Evolutionary conservation across 768 basidiomycete genomes (phyloP).

Genomic region (Suillus plorans): DNA sequence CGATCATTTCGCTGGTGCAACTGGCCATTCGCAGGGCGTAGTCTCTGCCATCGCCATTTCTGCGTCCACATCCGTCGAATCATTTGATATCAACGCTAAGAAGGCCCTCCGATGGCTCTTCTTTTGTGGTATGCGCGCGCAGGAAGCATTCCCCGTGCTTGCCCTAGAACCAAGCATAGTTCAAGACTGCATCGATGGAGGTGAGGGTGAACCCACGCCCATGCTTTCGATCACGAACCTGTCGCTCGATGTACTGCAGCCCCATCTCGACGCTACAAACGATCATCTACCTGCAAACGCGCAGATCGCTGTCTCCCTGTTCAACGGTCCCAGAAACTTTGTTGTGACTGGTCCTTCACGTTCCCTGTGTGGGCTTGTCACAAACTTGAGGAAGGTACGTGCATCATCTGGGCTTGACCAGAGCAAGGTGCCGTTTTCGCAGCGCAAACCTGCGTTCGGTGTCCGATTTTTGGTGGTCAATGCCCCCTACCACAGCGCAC

Average conservation of each 20-base stretch:
- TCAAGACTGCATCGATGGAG: slow-evolving; percentile 85
- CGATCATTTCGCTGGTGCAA: slow-evolving; percentile 75
- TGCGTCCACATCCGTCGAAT: slow-evolving; percentile 72
- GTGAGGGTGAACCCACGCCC: slow-evolving; percentile 89
- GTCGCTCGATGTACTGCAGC: slow-evolving; percentile 69
- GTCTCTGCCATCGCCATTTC: slow-evolving; percentile 91
- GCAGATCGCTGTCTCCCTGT: slow-evolving; percentile 80
- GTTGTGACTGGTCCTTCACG: slow-evolving; percentile 92
- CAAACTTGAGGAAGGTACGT: slow-evolving; percentile 84
- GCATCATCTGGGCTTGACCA: slow-evolving; percentile 89
- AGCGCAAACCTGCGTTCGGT: slow-evolving; percentile 91
- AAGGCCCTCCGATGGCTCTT: slow-evolving; percentile 93
- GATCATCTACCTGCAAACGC: slow-evolving; percentile 77
- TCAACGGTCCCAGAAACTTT: slow-evolving; percentile 89
- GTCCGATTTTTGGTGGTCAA: slow-evolving; percentile 93
- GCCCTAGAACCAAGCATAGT: slow-evolving; percentile 87
- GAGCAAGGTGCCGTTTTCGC: slow-evolving; percentile 90
- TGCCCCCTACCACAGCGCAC: slow-evolving; percentile 93
- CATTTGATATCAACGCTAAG: slow-evolving; percentile 70
- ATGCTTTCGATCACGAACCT: slow-evolving; percentile 94
- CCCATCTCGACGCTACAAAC: slow-evolving; percentile 86
- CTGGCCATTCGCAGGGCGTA: slow-evolving; percentile 97
- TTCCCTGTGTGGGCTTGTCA: slow-evolving; percentile 92
- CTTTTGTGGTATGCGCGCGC: slow-evolving; percentile 89
- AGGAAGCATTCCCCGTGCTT: slow-evolving; percentile 91